A percentile compares a stretch with the other conserved stretches of the same genome.
These are phyloP conservation scores for Paecilomyces formosus DNA, from an alignment of 2,329 filamentous ascomycete genomes.

Conservation along the genomic window DNA sequence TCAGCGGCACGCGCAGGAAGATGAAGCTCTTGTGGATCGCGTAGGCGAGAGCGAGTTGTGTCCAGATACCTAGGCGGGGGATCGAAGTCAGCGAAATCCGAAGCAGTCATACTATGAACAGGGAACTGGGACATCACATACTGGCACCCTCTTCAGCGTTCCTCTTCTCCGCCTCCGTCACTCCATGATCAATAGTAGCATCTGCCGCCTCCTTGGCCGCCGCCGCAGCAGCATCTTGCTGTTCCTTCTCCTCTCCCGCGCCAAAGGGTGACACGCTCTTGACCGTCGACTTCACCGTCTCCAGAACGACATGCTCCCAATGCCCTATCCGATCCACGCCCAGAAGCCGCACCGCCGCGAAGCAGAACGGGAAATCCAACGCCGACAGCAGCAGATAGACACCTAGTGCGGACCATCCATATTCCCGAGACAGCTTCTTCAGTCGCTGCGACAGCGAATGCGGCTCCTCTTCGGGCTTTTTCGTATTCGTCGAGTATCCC, in stretches of 20 bases:
- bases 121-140: conserved; percentile 43
- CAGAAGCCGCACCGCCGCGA: conserved; percentile 72
- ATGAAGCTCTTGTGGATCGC: conserved; percentile 98
- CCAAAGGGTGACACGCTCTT: conserved; percentile 37
- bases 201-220: conserved; percentile 14
- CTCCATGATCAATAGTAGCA: conserved; percentile 36
- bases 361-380: conserved; percentile 92
- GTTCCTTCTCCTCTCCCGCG: conserved; percentile 23
- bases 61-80: conserved; percentile 57
- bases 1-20: conserved; percentile 87
- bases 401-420: conserved; percentile 89
- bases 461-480: conserved; percentile 18
- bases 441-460: conserved; percentile 61
- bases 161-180: conserved; percentile 55
- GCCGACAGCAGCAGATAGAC: conserved; percentile 79
- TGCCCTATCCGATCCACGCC: conserved; percentile 78
- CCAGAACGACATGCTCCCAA: conserved; percentile 38
- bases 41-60: conserved; percentile 86
- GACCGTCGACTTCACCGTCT: conserved; percentile 26
- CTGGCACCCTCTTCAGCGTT: conserved; percentile 62
- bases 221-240: conserved; percentile 5
- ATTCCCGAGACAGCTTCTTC: conserved; percentile 80
- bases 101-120: not conserved
- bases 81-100: conserved; percentile 9
- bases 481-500: conserved; percentile 10